Evolutionary conservation across 768 basidiomycete species (phyloP).

Genomic region (Panellus pusillus): DNA sequence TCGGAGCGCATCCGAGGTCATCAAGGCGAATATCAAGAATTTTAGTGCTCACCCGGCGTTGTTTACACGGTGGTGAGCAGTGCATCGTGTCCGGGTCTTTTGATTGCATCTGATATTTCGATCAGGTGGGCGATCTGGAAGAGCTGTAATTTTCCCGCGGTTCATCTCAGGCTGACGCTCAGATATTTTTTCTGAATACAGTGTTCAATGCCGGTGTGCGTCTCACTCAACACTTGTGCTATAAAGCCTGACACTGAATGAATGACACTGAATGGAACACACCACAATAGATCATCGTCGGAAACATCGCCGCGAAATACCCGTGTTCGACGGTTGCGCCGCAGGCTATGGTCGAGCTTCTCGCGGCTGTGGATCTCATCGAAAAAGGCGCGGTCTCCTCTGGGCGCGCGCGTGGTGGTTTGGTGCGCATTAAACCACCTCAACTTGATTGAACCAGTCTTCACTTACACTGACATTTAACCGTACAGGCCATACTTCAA

Average conservation of each 20-base stretch:
- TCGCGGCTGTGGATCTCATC: conserved; percentile 44
- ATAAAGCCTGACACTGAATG: background rate
- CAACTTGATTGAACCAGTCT: too few relatives aligned
- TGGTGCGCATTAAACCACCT: conserved; percentile 25
- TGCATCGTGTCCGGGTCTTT: conserved; percentile 5
- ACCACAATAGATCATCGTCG: conserved; percentile 37
- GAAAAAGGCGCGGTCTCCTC: conserved; percentile 37
- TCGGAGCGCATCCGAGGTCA: conserved; percentile 45
- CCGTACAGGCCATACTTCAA: conserved; percentile 16
- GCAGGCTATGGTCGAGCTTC: conserved; percentile 42
- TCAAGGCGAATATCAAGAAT: conserved; percentile 30
- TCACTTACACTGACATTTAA: background rate
- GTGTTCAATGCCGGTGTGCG: conserved; percentile 20
- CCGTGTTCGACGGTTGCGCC: conserved; percentile 44
- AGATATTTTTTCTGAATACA: background rate
- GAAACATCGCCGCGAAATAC: conserved; percentile 38
- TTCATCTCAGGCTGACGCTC: background rate
- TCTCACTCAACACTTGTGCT: too few relatives aligned
- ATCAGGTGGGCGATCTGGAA: conserved; percentile 48
- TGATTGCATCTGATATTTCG: conserved; percentile 31
- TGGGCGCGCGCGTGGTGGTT: conserved; percentile 40
- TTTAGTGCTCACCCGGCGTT: conserved; percentile 21
- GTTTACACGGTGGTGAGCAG: conserved; percentile 21
- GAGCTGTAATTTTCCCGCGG: conserved; percentile 16
- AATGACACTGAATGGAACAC: background rate